These are phyloP conservation scores for Penicillium crystallinum DNA, from an alignment of 495 filamentous ascomycete genomes.

Conservation along the genomic window DNA sequence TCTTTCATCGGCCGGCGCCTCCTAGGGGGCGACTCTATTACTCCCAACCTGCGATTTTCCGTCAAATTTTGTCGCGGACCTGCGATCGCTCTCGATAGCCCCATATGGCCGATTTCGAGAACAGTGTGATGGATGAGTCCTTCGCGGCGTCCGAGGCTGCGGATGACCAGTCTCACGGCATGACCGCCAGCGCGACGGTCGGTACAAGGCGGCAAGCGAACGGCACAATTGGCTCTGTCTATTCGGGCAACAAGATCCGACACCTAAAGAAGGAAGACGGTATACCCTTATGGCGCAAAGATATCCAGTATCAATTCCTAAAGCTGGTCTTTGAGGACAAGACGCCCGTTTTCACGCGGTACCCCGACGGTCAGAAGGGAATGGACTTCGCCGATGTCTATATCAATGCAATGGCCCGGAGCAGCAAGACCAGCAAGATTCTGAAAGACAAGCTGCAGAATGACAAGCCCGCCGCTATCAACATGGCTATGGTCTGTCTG, in stretches of 20 bases:
- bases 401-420: slow-evolving; percentile 96
- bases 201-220: slow-evolving; percentile 62
- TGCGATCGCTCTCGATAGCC: slow-evolving; percentile 2
- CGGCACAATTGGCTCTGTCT: slow-evolving; percentile 61
- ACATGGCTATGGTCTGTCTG: slow-evolving; percentile 99
- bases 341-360: slow-evolving; percentile 80
- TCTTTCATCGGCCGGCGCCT: slow-evolving; percentile 16
- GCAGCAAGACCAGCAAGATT: slow-evolving; percentile 98
- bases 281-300: slow-evolving; percentile 91
- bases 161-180: slow-evolving; percentile 44
- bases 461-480: slow-evolving; percentile 84
- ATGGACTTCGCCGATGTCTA: slow-evolving; percentile 94
- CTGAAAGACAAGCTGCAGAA: slow-evolving; percentile 93
- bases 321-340: slow-evolving; percentile 85
- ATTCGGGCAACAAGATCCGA: slow-evolving; percentile 86
- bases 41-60: slow-evolving; percentile 9
- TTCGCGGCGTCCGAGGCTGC: slow-evolving; percentile 38
- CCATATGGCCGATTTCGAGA: slow-evolving; percentile 40
- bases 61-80: slow-evolving; percentile 6
- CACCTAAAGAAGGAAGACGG: slow-evolving; percentile 98
- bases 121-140: slow-evolving; percentile 41
- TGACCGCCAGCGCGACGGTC: slow-evolving; percentile 49
- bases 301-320: slow-evolving; percentile 96
- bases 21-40: slow-evolving; percentile 15
- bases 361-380: slow-evolving; percentile 60